Conservation (phyloP, 371 early-diverging fungal species). For the Conidiobolus incongruus region DNA sequence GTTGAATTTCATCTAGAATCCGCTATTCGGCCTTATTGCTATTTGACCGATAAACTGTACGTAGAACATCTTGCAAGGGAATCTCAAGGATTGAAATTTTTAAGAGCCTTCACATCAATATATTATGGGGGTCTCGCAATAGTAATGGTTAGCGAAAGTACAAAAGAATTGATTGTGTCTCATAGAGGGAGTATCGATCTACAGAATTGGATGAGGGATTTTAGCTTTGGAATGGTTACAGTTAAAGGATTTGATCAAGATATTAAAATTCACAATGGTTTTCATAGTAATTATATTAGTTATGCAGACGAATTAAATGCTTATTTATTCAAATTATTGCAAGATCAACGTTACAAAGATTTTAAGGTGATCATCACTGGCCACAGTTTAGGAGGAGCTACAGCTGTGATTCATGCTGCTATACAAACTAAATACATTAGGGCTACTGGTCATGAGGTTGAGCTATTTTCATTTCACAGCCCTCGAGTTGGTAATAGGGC, state of each 20-base stretch:
- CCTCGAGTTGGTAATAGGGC: not conserved
- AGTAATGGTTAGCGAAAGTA: too few relatives aligned
- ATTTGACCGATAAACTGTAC: too few relatives aligned
- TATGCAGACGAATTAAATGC: not conserved
- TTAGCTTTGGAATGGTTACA: not conserved
- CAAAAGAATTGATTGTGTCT: too few relatives aligned
- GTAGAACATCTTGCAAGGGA: too few relatives aligned
- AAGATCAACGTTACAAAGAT: not conserved
- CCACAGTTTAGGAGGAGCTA: not conserved
- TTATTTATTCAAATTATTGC: not conserved
- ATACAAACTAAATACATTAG: not conserved
- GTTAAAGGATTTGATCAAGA: too few relatives aligned
- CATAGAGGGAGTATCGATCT: too few relatives aligned
- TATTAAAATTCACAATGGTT: not conserved
- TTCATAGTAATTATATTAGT: not conserved
- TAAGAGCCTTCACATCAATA: too few relatives aligned
- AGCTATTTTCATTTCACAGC: not conserved
- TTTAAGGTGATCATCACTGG: not conserved
- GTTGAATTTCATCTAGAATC: too few relatives aligned
- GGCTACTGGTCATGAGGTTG: too few relatives aligned
- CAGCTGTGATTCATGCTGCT: not conserved
- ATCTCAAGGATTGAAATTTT: too few relatives aligned
- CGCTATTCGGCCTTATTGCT: too few relatives aligned
- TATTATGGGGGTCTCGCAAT: too few relatives aligned
- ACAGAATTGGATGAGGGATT: not conserved